phyloP scores from a whole-genome alignment of 176 grass and related monocot genomes.

The Aegilops longissima region DNA sequence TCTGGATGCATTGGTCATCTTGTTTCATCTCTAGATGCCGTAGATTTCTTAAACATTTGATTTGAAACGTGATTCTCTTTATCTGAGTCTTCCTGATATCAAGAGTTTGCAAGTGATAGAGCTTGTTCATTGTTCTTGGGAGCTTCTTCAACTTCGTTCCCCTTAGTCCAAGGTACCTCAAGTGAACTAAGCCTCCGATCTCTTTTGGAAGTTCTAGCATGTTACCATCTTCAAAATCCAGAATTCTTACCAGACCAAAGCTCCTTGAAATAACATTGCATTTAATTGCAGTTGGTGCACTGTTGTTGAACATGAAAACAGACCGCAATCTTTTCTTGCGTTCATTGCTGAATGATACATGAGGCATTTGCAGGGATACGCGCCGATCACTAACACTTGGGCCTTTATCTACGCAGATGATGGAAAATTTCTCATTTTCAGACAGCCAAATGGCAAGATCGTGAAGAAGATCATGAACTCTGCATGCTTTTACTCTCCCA shows the following conservation, averaged over 20 bases:
- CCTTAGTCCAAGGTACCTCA: constrained; percentile 48
- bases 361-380: constrained; percentile 21
- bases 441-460: constrained; percentile 34
- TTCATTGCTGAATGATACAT: constrained; percentile 18
- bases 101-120: constrained; percentile 45
- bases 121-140: constrained; percentile 31
- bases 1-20: constrained; percentile 35
- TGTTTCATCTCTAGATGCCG: constrained; percentile 53
- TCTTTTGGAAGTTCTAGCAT: constrained; percentile 35
- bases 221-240: constrained; percentile 45
- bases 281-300: neutral
- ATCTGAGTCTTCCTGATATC: constrained; percentile 43
- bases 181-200: constrained; percentile 38
- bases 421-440: constrained; percentile 36
- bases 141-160: constrained; percentile 48
- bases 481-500: constrained; percentile 36
- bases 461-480: constrained; percentile 46
- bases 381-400: neutral
- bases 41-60: constrained; percentile 36
- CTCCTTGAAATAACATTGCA: constrained; percentile 18
- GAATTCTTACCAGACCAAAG: constrained; percentile 34
- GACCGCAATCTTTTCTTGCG: constrained; percentile 34
- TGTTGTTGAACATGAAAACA: constrained; percentile 34
- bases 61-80: constrained; percentile 33
- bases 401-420: neutral